Evolutionary conservation across 306 rosid genomes (phyloP), one percentile per base, ranked within the genome.

Genomic region (Sphenostylis stenocarpa): DNA sequence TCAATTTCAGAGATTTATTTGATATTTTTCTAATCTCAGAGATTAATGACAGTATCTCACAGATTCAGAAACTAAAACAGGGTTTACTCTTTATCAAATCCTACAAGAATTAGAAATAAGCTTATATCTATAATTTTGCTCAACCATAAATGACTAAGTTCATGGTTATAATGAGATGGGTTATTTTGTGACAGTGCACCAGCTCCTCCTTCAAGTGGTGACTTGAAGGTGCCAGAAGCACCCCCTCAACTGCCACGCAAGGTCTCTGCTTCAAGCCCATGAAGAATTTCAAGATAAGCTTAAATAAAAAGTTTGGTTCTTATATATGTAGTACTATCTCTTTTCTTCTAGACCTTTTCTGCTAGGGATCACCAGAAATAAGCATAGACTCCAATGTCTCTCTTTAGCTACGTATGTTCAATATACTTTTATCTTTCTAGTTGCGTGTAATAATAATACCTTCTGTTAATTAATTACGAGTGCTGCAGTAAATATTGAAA

Each of bases 131-230:
- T 47, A 15, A 45, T 15, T 19, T 17, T 49, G 11, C 1, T 24
- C 4, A 9, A 24, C n/a, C 33, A 57, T 14, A 57, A 57, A 57
- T 9, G 5, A 45, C 11, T 10, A 45, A 8, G 43, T 68, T 17
- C 8, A 19, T 7, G 23, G 28, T 52, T 52, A 11, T 8, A 55
- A 47, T 26, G 36, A 26, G 58, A 16, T 69, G 44, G 29, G 16
- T 48, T 48, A 13, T 47, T 69, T 48, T 69, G 43, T 68, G 14
- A 45, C 58, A 68, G 73, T 15, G 57, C 38, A 11, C 51, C 77
- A 44, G 72, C 72, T 43, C 72, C 72, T 67, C 72, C 72, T 67
- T 43, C 72, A 41, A 7, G 12, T 1, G 48, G 75, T 20, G 29
- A 16, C 4, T 1, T 12, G 7, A 15, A 33, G 19, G 3, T 4